A percentile compares a stretch with the other conserved stretches of the same genome.
Evolutionary conservation across 495 filamentous ascomycete genomes (phyloP).

Genomic region (Trichoderma reesei): DNA sequence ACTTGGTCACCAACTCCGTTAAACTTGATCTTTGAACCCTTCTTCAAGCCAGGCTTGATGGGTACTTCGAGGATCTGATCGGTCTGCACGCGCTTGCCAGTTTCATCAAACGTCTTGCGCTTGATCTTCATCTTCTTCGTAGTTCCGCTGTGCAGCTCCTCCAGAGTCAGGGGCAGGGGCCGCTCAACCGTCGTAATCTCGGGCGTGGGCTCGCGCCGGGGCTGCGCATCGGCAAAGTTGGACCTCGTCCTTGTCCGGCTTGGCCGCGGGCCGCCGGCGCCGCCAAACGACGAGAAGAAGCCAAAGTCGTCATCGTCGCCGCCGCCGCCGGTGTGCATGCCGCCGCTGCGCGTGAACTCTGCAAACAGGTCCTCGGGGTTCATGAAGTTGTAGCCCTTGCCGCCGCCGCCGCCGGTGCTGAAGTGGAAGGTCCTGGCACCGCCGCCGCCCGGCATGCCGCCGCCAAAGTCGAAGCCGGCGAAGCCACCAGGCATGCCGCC

Average conservation of each 20-base stretch:
- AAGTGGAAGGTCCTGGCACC: constrained; percentile 63
- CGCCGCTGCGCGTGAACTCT: constrained; percentile 58
- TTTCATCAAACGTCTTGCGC: constrained; percentile 83
- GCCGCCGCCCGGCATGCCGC: constrained; percentile 34
- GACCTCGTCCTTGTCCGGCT: constrained; percentile 4
- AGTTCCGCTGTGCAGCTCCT: constrained; percentile 75
- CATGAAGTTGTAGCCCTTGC: constrained; percentile 64
- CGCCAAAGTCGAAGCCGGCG: constrained; percentile 46
- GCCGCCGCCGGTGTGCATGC: constrained; percentile 31
- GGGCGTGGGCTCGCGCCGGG: constrained; percentile 47
- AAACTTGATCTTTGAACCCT: constrained; percentile 96
- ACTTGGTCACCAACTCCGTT: constrained; percentile 93
- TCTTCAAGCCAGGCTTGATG: constrained; percentile 90
- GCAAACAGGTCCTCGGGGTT: constrained; percentile 76
- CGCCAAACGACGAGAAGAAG: constrained; percentile 21
- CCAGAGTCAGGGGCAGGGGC: constrained; percentile 68
- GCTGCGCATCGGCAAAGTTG: neutral
- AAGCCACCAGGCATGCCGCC: constrained; percentile 32
- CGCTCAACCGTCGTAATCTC: constrained; percentile 88
- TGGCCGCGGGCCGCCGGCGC: neutral
- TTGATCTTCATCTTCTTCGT: constrained; percentile 97
- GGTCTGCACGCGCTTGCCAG: constrained; percentile 70
- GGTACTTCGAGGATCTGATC: constrained; percentile 87
- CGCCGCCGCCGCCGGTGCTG: constrained; percentile 43
- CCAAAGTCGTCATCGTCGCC: constrained; percentile 13